These are phyloP conservation scores for Primulina eburnea DNA, from an alignment of 257 asterid genomes.

Conservation along the genomic window DNA sequence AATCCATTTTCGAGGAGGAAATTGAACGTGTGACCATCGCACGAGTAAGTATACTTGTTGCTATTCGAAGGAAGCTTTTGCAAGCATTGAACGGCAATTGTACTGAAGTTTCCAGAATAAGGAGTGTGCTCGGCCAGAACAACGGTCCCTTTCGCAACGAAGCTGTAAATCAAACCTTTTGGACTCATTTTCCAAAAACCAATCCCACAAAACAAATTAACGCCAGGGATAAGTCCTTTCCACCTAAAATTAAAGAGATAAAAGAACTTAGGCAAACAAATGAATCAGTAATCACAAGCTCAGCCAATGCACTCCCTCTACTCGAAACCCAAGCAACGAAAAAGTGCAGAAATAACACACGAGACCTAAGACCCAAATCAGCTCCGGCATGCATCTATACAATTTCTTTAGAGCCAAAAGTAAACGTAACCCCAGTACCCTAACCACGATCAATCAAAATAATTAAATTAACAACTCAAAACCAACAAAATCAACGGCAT, in stretches of 20 bases:
- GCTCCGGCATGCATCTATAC: slow-evolving; percentile 7
- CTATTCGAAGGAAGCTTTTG: slow-evolving; percentile 91
- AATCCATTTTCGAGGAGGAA: slow-evolving; percentile 86
- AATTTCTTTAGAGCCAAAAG: slow-evolving; percentile 12
- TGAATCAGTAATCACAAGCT: background rate
- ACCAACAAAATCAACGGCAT: slow-evolving; percentile 7
- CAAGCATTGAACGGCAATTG: slow-evolving; percentile 95
- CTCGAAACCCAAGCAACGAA: slow-evolving; percentile 1
- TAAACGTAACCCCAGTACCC: background rate
- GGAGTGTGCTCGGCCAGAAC: slow-evolving; percentile 98
- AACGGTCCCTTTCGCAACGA: slow-evolving; percentile 92
- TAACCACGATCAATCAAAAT: slow-evolving; percentile 18
- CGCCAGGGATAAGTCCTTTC: background rate
- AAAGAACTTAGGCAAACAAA: slow-evolving; percentile 10
- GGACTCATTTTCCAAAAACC: slow-evolving; percentile 57
- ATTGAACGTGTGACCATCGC: slow-evolving; percentile 97
- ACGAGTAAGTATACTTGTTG: slow-evolving; percentile 96
- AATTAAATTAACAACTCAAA: background rate
- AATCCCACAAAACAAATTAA: background rate
- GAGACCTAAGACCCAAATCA: slow-evolving; percentile 18
- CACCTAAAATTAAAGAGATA: slow-evolving; percentile 10
- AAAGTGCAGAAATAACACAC: background rate
- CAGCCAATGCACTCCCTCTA: background rate
- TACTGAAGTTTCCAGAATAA: slow-evolving; percentile 96
- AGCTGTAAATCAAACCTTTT: slow-evolving; percentile 93